Conservation (phyloP, 129 eudicot genomes). For the Lactuca sativa region DNA sequence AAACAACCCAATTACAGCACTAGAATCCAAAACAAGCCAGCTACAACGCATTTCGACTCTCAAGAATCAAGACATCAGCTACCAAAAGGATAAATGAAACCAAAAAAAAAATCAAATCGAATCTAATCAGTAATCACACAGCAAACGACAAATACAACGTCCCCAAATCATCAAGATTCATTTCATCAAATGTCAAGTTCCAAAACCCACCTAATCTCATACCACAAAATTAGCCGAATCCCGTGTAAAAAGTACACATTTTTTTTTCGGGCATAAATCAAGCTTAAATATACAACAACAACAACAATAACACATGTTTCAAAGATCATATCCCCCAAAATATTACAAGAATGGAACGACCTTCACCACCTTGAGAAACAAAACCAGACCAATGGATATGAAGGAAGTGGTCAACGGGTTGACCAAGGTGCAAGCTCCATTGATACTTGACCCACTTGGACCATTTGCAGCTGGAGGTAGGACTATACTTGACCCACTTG, state of each 20-base stretch:
- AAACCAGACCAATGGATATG: conserved; percentile 32
- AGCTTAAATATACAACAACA: conserved; percentile 43
- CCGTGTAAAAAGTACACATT: conserved; percentile 15
- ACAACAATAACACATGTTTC: conserved; percentile 18
- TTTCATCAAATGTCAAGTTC: conserved; percentile 22
- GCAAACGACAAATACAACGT: conserved; percentile 9
- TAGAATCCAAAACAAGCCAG: neutral
- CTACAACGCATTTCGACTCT: conserved; percentile 12
- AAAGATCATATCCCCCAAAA: neutral
- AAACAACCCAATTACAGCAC: neutral
- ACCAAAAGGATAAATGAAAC: neutral
- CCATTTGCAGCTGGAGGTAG: conserved; percentile 65
- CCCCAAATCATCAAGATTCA: conserved; percentile 10
- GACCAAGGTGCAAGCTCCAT: conserved; percentile 43
- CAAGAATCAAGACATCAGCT: conserved; percentile 15
- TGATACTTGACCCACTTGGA: conserved; percentile 50
- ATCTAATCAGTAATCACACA: no score
- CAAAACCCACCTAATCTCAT: conserved; percentile 36
- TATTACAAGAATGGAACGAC: conserved; percentile 39
- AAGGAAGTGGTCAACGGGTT: conserved; percentile 40
- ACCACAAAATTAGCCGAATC: conserved; percentile 15
- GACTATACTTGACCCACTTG: conserved; percentile 45
- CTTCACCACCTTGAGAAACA: conserved; percentile 31
- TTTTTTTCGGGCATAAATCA: conserved; percentile 24
- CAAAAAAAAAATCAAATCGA: neutral